Conservation (phyloP, 345 rosid species). For the Heritiera littoralis region DNA sequence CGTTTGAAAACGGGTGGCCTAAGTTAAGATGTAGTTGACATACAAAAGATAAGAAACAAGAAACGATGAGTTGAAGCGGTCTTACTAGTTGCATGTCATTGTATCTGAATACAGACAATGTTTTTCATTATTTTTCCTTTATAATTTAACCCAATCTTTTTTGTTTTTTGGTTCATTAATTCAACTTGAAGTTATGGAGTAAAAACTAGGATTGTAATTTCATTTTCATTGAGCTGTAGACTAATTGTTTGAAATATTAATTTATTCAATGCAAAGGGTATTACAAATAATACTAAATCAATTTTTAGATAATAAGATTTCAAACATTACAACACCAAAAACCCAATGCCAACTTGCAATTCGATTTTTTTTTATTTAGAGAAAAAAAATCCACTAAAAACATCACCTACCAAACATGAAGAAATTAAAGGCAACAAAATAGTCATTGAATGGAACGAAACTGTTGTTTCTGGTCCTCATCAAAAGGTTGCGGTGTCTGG, state of each 20-base stretch:
- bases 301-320: no score
- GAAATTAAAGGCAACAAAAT: no score
- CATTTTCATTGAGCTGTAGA: not conserved
- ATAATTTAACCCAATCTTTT: not conserved
- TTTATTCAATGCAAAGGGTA: not conserved
- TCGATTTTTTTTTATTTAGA: no score
- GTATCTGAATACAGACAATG: not conserved
- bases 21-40: not conserved
- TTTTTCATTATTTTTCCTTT: not conserved
- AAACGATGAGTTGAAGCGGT: conserved; percentile 3
- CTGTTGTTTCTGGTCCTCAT: not conserved
- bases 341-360: not conserved
- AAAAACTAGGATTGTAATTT: not conserved
- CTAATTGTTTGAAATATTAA: not conserved
- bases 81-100: not conserved
- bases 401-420: not conserved
- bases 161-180: not conserved
- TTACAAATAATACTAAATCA: not conserved
- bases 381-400: no score
- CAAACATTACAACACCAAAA: no score
- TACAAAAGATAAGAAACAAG: not conserved
- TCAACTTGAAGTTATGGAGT: not conserved
- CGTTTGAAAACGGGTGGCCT: not conserved
- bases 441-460: not conserved
- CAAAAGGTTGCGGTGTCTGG: not conserved